Conservation (phyloP, 257 asterid species). For the Solanum tarijense region DNA sequence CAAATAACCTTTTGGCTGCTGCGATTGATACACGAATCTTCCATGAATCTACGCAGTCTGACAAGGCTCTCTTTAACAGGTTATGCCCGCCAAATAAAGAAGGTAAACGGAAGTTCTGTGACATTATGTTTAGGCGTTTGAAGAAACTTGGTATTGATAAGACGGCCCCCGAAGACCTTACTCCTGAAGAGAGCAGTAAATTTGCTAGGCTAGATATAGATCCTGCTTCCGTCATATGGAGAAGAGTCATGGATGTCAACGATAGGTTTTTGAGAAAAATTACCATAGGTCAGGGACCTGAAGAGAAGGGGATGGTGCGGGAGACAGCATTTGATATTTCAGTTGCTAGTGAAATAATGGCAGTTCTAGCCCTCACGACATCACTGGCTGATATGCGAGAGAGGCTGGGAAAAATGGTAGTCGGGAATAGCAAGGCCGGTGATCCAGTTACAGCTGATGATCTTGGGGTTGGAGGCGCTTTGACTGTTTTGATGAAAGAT, state of each 20-base stretch:
- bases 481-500: constrained; percentile 91
- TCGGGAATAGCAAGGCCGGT: constrained; percentile 90
- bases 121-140: constrained; percentile 77
- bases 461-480: constrained; percentile 94
- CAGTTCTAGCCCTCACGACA: constrained; percentile 91
- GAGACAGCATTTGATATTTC: constrained; percentile 95
- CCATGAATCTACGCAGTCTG: constrained; percentile 85
- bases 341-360: constrained; percentile 98
- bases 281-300: constrained; percentile 89
- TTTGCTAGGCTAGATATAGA: constrained; percentile 91
- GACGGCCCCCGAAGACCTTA: constrained; percentile 79
- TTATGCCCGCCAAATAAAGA: constrained; percentile 79
- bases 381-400: constrained; percentile 91
- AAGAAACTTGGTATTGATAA: constrained; percentile 75
- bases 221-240: constrained; percentile 89
- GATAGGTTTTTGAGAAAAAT: constrained; percentile 93
- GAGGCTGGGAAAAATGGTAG: constrained; percentile 93
- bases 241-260: constrained; percentile 94
- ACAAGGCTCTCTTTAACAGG: constrained; percentile 86
- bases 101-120: constrained; percentile 59
- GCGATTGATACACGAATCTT: constrained; percentile 90
- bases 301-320: constrained; percentile 93
- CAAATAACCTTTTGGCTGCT: constrained; percentile 94
- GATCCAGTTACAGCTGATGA: constrained; percentile 96
- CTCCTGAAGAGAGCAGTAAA: constrained; percentile 66